phyloP scores from a whole-genome alignment of 1,284 basidiomycete genomes.

The Cystobasidium sp. region DNA sequence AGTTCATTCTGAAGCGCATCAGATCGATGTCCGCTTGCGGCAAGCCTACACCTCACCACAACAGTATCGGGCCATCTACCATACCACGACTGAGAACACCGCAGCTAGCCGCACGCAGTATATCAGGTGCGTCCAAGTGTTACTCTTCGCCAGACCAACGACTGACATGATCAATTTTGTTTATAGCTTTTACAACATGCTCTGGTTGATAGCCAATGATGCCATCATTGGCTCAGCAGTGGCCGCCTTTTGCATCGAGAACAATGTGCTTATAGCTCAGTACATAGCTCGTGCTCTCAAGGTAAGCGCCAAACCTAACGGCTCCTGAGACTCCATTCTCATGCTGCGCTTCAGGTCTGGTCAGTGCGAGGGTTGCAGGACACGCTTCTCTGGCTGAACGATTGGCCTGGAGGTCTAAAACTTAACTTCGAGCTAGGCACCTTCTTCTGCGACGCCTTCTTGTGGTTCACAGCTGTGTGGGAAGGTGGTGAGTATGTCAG shows the following conservation, averaged over 20 bases:
- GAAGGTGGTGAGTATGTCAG: slow-evolving; percentile 62
- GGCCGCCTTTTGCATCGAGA: slow-evolving; percentile 71
- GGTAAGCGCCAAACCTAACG: slow-evolving; percentile 48
- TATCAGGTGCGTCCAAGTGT: slow-evolving; percentile 62
- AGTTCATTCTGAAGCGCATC: slow-evolving; percentile 51
- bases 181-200: slow-evolving; percentile 80
- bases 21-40: slow-evolving; percentile 57
- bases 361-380: slow-evolving; percentile 64
- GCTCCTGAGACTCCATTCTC: background rate
- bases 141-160: slow-evolving; percentile 38
- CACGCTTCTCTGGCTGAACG: slow-evolving; percentile 79
- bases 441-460: slow-evolving; percentile 76
- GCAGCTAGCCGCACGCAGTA: slow-evolving; percentile 53
- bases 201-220: slow-evolving; percentile 92
- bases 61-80: slow-evolving; percentile 50
- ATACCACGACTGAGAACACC: slow-evolving; percentile 41
- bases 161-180: slow-evolving; percentile 29
- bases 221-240: slow-evolving; percentile 76
- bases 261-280: slow-evolving; percentile 55
- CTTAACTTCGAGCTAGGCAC: slow-evolving; percentile 83
- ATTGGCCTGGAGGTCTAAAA: slow-evolving; percentile 95
- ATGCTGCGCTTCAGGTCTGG: slow-evolving; percentile 56
- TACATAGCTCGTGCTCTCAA: slow-evolving; percentile 47
- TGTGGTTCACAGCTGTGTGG: slow-evolving; percentile 69
- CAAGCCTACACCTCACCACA: slow-evolving; percentile 58